These are phyloP conservation scores for Backusella sp. DNA, from an alignment of 192 early-diverging fungal genomes.

Conservation along the genomic window DNA sequence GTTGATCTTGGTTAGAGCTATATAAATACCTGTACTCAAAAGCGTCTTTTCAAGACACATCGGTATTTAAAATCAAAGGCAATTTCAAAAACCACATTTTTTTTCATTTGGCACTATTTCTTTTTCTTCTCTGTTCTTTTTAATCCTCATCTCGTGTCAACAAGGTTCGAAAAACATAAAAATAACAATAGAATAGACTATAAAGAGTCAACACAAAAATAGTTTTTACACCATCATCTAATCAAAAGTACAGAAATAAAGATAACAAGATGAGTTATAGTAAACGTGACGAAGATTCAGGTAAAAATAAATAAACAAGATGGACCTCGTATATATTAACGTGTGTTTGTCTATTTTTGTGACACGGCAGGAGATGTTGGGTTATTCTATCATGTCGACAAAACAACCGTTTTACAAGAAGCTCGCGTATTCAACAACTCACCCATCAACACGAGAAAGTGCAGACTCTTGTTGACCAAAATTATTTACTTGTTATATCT, in stretches of 20 bases:
- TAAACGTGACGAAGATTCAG: conserved; percentile 71
- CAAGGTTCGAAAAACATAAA: not conserved
- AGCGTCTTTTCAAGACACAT: too few species aligned
- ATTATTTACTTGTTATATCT: conserved; percentile 92
- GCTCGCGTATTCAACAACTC: conserved; percentile 95
- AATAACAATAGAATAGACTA: not conserved
- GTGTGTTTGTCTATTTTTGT: not conserved
- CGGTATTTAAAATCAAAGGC: not conserved
- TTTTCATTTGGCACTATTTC: not conserved
- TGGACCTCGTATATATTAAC: not conserved
- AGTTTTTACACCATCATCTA: not conserved
- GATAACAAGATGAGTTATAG: conserved; percentile 50
- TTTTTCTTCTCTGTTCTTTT: not conserved
- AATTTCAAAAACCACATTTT: not conserved
- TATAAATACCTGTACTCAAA: too few species aligned
- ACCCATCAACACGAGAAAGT: conserved; percentile 94
- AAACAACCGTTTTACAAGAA: conserved; percentile 91
- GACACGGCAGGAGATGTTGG: conserved; percentile 53
- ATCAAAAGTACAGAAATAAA: not conserved
- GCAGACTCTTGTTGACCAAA: conserved; percentile 88
- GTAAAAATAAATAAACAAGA: conserved; percentile 32
- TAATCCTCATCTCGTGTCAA: conserved; percentile 3
- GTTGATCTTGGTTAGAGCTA: too few species aligned
- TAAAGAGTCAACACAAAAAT: not conserved
- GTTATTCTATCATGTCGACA: conserved; percentile 87